phyloP scores from a whole-genome alignment of 2,329 filamentous ascomycete species.

The Pseudocercospora fijiensis region DNA sequence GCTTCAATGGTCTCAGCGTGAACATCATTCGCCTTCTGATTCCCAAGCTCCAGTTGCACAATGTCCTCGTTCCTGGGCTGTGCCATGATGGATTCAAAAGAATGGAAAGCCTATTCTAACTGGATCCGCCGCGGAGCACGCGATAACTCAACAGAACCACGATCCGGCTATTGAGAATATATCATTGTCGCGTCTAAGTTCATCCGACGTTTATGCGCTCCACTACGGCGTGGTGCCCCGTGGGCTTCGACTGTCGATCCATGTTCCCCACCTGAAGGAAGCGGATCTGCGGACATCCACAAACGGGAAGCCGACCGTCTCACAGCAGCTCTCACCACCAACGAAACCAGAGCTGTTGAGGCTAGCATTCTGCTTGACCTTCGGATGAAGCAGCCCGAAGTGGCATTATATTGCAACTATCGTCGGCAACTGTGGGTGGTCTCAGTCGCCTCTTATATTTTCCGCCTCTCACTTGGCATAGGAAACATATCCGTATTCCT shows the following conservation, averaged over 20 bases:
- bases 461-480: neutral
- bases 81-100: constrained; percentile 14
- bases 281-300: neutral
- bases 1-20: constrained; percentile 27
- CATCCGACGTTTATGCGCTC: neutral
- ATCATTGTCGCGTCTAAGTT: neutral
- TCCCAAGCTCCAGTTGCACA: constrained; percentile 28
- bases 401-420: neutral
- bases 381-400: neutral
- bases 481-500: neutral
- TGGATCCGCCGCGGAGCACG: neutral
- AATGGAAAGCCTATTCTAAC: neutral
- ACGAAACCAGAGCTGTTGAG: neutral
- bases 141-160: neutral
- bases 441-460: neutral
- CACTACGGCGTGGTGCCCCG: neutral
- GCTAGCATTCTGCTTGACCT: neutral
- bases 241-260: neutral
- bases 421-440: neutral
- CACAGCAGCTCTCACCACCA: neutral
- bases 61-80: constrained; percentile 21
- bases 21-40: constrained; percentile 24
- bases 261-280: constrained; percentile 6
- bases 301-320: constrained; percentile 3
- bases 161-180: neutral